phyloP scores from a whole-genome alignment of 129 eudicot genomes.

The Centella asiatica region DNA sequence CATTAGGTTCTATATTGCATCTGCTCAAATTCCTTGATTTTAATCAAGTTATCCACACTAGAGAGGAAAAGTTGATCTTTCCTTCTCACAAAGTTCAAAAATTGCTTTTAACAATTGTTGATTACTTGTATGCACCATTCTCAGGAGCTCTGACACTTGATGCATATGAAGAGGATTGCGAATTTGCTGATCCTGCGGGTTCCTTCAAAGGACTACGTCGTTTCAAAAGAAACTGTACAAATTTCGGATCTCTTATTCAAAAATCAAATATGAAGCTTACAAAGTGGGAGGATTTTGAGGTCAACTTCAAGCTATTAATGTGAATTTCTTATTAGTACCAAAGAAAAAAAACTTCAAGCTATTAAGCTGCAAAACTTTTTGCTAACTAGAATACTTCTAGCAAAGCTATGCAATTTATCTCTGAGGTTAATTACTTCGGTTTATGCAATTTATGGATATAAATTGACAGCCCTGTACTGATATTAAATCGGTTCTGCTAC shows the following conservation, averaged over 20 bases:
- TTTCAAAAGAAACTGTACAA: conserved; percentile 86
- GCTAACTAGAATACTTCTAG: no score
- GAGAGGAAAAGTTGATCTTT: no score
- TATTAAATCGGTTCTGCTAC: conserved; percentile 1
- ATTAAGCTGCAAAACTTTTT: background rate
- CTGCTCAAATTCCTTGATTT: no score
- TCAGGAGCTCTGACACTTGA: conserved; percentile 64
- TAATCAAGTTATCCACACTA: no score
- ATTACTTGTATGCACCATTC: background rate
- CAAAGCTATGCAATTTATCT: background rate
- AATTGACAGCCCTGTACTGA: no score
- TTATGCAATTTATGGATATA: no score
- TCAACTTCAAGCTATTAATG: conserved; percentile 11
- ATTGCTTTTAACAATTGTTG: no score
- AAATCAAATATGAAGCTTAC: conserved; percentile 83
- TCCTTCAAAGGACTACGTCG: conserved; percentile 72
- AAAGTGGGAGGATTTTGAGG: conserved; percentile 95
- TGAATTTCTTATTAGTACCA: no score
- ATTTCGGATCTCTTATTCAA: conserved; percentile 72
- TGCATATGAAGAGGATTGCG: conserved; percentile 91
- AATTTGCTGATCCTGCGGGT: conserved; percentile 97
- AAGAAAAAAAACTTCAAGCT: no score
- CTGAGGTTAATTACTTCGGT: background rate
- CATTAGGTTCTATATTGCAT: no score
- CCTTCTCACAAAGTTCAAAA: no score